A percentile compares a stretch with the other conserved stretches of the same genome.
Conservation (phyloP, 352 stramenopile species). For the Phytophthora crassamura region DNA sequence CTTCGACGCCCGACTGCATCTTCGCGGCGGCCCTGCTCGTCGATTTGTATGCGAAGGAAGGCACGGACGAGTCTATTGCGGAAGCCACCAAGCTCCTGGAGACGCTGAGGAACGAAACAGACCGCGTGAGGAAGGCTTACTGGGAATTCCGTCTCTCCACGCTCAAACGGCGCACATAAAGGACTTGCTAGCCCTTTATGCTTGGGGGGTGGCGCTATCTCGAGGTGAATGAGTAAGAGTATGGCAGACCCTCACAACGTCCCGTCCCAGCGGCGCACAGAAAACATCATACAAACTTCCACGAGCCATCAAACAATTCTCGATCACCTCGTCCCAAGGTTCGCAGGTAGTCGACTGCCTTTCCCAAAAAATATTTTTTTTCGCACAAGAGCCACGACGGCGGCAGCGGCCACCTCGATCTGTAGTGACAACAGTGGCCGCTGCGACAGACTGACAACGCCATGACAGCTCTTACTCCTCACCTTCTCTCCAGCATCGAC, state of each 20-base stretch:
- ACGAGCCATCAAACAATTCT: too few species aligned
- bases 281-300: too few species aligned
- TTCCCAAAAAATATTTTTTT: too few species aligned
- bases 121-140: conserved; percentile 75
- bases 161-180: conserved; percentile 41
- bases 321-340: neutral
- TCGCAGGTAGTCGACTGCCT: too few species aligned
- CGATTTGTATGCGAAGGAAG: conserved; percentile 70
- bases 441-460: too few species aligned
- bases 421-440: too few species aligned
- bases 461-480: conserved; percentile 29
- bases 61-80: conserved; percentile 46
- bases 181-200: neutral
- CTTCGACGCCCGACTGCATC: conserved; percentile 58
- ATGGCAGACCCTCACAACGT: too few species aligned
- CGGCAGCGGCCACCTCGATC: too few species aligned
- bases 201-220: too few species aligned
- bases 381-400: too few species aligned
- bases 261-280: too few species aligned
- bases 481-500: conserved; percentile 38
- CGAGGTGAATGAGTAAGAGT: too few species aligned
- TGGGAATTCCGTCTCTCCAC: conserved; percentile 72
- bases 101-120: conserved; percentile 76
- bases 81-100: conserved; percentile 62
- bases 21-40: conserved; percentile 78